These are phyloP conservation scores for Talaromyces sp. DNA, from an alignment of 2,329 filamentous ascomycete genomes.

Conservation along the genomic window DNA sequence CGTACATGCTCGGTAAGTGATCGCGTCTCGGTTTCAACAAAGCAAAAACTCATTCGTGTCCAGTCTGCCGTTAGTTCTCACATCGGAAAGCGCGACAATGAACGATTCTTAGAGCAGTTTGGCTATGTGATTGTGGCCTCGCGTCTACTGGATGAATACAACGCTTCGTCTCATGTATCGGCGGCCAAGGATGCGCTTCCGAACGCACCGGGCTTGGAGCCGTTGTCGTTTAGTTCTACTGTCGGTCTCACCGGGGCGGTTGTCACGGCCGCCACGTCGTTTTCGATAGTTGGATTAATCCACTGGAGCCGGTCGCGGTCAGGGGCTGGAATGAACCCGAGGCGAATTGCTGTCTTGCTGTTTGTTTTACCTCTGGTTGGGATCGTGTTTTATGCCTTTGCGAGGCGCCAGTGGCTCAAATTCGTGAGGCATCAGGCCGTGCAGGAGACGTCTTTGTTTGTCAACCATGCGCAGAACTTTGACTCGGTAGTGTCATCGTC, in stretches of 20 bases:
- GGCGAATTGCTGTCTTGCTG: conserved; percentile 34
- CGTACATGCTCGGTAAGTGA: conserved; percentile 9
- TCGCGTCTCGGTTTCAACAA: background rate
- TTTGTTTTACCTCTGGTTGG: conserved; percentile 48
- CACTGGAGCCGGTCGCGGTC: conserved; percentile 62
- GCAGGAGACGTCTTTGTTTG: conserved; percentile 61
- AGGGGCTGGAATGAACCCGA: conserved; percentile 37
- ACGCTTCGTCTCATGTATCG: conserved; percentile 35
- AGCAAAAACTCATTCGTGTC: background rate
- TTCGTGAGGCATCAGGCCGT: conserved; percentile 71
- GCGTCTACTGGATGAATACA: conserved; percentile 68
- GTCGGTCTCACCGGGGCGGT: conserved; percentile 62
- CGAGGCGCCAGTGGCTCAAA: conserved; percentile 75
- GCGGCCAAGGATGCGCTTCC: conserved; percentile 27
- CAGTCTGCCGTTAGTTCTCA: conserved; percentile 30
- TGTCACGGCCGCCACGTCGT: conserved; percentile 58
- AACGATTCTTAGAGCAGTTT: conserved; percentile 84
- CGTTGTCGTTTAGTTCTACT: conserved; percentile 33
- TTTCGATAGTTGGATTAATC: conserved; percentile 60
- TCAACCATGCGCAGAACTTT: conserved; percentile 71
- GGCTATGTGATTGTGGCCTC: conserved; percentile 90
- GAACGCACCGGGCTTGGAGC: conserved; percentile 23
- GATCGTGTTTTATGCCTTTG: conserved; percentile 62
- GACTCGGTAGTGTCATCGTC: conserved; percentile 72
- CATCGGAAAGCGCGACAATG: conserved; percentile 71